Evolutionary conservation across 2,329 filamentous ascomycete species (phyloP).

Genomic region (Erysiphe neolycopersici): DNA sequence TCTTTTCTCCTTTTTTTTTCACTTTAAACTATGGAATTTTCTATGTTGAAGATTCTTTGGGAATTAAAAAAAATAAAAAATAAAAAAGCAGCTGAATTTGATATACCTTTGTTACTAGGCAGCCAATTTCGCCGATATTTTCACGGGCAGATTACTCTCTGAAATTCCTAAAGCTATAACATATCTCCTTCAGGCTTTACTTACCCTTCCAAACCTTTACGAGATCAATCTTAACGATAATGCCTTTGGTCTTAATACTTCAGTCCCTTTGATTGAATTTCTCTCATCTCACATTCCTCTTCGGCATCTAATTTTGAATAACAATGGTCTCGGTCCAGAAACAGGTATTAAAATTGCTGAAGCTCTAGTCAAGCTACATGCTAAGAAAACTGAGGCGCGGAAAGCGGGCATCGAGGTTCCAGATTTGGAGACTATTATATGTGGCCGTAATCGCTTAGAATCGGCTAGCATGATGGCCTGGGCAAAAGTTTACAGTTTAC

Average conservation of each 20-base stretch:
- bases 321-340: conserved; percentile 85
- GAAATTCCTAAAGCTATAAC: conserved; percentile 84
- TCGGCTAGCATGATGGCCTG: conserved; percentile 91
- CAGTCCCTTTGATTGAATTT: conserved; percentile 79
- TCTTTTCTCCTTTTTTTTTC: neutral
- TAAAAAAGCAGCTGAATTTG: too few species aligned
- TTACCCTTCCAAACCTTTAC: conserved; percentile 62
- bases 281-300: conserved; percentile 69
- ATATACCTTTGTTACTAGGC: conserved; percentile 18
- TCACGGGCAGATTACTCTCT: conserved; percentile 73
- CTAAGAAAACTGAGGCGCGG: conserved; percentile 55
- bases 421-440: conserved; percentile 84
- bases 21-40: neutral
- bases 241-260: conserved; percentile 86
- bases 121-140: conserved; percentile 90
- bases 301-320: conserved; percentile 87
- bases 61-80: too few species aligned
- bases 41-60: neutral
- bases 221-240: conserved; percentile 96
- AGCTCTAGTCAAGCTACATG: conserved; percentile 57
- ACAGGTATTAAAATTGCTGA: conserved; percentile 76
- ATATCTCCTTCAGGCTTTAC: conserved; percentile 58
- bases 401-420: conserved; percentile 47
- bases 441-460: conserved; percentile 83
- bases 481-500: conserved; percentile 65